Base-by-base conservation (phyloP, 495 filamentous ascomycete species). In the Aeminium ludgeri region DNA sequence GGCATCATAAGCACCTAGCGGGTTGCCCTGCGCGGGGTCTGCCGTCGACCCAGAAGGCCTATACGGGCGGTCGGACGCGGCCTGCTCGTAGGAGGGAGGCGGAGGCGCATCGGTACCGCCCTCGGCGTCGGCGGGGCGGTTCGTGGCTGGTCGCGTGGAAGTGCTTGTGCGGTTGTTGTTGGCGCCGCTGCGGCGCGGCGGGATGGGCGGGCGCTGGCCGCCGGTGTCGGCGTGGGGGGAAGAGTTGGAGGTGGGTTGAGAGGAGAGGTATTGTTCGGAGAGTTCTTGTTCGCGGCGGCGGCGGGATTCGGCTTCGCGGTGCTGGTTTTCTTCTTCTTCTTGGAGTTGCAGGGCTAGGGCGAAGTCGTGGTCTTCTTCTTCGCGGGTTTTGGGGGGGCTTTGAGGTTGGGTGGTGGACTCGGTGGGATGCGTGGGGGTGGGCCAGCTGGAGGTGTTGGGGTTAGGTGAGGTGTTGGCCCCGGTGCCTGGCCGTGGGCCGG, bases 1-100 rank as follows among this genome's bases (percentile, higher is more conserved):
- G 16, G 50, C 43, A 17, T 43, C 43, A 18, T 41, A 43, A 20
- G 44, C 42, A 17, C 25, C 39, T 8, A 44, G 18, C 5, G 45
- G 41, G 16, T 44, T 49, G 1, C 45, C 43, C 25, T 51, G 48
- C 23, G 30, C 30, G n/a, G 35, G 5, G 3, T 6, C 18, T 12
- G 39, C 46, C 15, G 34, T 46, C 1, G 32, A 15, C 44, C 29
- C 44, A 39, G 64, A 38, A 65, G 80, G 72, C 10, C 73, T 60
- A 46, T 83, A 86, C 5, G 69, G 67, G 6, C 65, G 68, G 36
- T 67, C 66, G 23, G 66, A 71, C 0, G 80, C 69, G 6, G 80
- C 78, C 62, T 86, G 79, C 59, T 89, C 84, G 54, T 92, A 92
- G 11, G 72, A 76, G 5, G 84, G 84, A 10, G 82, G 83, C 2